Evolutionary conservation across 78 protist species (phyloP), one percentile per base, ranked within the genome.

Genomic region (Emiliania huxleyi): DNA sequence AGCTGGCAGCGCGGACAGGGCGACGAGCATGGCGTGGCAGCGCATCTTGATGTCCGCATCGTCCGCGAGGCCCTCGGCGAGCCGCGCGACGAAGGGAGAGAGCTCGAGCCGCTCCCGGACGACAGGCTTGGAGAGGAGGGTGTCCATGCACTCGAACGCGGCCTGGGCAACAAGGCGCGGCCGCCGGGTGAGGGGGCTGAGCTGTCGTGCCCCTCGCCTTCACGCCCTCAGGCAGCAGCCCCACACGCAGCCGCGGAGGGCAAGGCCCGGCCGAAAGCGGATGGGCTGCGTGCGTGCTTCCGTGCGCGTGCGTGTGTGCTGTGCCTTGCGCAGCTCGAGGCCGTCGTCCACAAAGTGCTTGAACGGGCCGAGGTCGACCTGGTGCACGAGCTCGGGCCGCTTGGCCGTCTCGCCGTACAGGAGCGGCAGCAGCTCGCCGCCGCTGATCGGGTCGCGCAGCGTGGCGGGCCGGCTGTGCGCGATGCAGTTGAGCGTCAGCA

Each of bases 271-370:
- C n/a, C n/a, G n/a, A n/a, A n/a, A n/a, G n/a, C n/a, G n/a, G n/a
- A n/a, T n/a, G n/a, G n/a, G n/a, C n/a, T n/a, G n/a, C n/a, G n/a
- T n/a, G n/a, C n/a, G n/a, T n/a, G n/a, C n/a, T n/a, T n/a, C n/a
- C n/a, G n/a, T n/a, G n/a, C n/a, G n/a, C n/a, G n/a, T n/a, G n/a
- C n/a, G n/a, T n/a, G n/a, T n/a, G n/a, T 48, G 4, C 23, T 11
- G 55, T 21, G 75, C 75, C 94, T 96, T 96, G 40, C 97, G 94
- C 12, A 95, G 75, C 89, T 98, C 99, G 49, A 98, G 95, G 38
- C 99, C 99, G 49, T 97, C 98, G 94, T 98, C 99, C 45, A 98
- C 96, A 35, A n/a, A 81, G 95, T 97, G 98, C 96, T 91, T 98
- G 95, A 98, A 98, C 26, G 99, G 99, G 19, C 99, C 99, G 81